Conservation (phyloP, 768 basidiomycete species). For the Suillus fuscotomentosus region DNA sequence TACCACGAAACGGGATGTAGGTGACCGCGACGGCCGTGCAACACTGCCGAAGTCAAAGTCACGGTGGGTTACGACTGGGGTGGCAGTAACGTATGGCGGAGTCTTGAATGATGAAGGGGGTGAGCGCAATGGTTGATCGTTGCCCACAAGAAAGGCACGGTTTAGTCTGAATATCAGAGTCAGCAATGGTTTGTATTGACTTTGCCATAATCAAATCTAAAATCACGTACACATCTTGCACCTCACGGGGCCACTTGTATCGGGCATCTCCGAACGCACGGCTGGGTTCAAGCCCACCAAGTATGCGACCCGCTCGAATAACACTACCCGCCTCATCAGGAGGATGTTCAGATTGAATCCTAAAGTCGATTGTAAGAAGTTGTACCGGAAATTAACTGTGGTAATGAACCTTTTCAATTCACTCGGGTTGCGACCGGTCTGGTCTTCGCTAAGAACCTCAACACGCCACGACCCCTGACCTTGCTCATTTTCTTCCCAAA, state of each 20-base stretch:
- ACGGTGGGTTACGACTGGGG: constrained; percentile 78
- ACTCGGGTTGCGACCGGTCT: constrained; percentile 87
- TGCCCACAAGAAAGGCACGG: constrained; percentile 66
- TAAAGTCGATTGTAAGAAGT: constrained; percentile 26
- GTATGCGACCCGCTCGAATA: constrained; percentile 75
- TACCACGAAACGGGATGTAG: constrained; percentile 65
- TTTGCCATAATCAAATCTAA: background rate
- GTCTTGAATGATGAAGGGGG: constrained; percentile 70
- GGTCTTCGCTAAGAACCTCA: constrained; percentile 93
- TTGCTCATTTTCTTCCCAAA: constrained; percentile 70
- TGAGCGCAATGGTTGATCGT: constrained; percentile 54
- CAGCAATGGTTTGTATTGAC: background rate
- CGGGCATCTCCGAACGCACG: constrained; percentile 88
- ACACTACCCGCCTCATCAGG: constrained; percentile 69
- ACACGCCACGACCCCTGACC: constrained; percentile 82
- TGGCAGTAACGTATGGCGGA: constrained; percentile 89
- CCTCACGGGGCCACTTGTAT: constrained; percentile 80
- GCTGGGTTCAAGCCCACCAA: constrained; percentile 85
- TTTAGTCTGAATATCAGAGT: constrained; percentile 42
- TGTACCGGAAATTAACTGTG: background rate
- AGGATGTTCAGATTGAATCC: constrained; percentile 84
- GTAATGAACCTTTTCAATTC: constrained; percentile 75
- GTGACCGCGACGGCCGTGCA: constrained; percentile 19
- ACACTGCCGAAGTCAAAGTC: constrained; percentile 52
- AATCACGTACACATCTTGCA: constrained; percentile 64